A percentile compares a stretch with the other conserved stretches of the same genome.
phyloP scores from a whole-genome alignment of 2,329 filamentous ascomycete species.

The Chrysosporium keratinophilum region DNA sequence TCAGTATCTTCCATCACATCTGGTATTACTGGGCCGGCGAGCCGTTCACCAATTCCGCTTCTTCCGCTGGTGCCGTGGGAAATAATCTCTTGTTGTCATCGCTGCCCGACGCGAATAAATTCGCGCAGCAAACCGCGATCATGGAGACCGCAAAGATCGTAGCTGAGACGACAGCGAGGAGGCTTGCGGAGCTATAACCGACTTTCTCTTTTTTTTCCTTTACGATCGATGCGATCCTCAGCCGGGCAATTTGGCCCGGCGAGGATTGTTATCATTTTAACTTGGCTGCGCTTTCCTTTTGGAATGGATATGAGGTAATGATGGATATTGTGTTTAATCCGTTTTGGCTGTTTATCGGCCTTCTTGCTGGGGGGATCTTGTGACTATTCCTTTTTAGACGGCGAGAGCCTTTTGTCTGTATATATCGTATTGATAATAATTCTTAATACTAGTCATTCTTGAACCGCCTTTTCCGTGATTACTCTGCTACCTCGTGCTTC shows the following conservation, averaged over 20 bases:
- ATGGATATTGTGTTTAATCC: neutral
- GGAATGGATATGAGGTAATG: neutral
- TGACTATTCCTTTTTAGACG: too few species aligned
- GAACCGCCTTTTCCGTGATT: too few species aligned
- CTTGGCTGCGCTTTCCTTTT: neutral
- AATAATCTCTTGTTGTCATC: slow-evolving; percentile 25
- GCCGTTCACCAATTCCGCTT: slow-evolving; percentile 27
- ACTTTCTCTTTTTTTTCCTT: neutral
- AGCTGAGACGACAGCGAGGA: slow-evolving; percentile 27
- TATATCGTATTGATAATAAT: too few species aligned
- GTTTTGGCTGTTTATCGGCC: neutral
- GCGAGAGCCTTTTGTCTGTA: too few species aligned
- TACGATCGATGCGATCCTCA: neutral
- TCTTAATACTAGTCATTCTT: too few species aligned
- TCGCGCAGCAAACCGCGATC: slow-evolving; percentile 36
- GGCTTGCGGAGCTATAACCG: slow-evolving; percentile 11
- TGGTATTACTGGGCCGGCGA: slow-evolving; percentile 96
- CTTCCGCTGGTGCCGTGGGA: neutral
- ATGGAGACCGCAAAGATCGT: slow-evolving; percentile 40
- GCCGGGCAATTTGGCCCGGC: neutral
- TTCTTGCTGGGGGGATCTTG: neutral
- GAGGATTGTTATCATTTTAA: neutral
- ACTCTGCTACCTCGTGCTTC: too few species aligned
- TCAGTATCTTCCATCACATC: slow-evolving; percentile 68
- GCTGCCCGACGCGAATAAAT: slow-evolving; percentile 16